These are phyloP conservation scores for Ogataea henricii DNA, from an alignment of 805 yeast genomes.

Conservation along the genomic window DNA sequence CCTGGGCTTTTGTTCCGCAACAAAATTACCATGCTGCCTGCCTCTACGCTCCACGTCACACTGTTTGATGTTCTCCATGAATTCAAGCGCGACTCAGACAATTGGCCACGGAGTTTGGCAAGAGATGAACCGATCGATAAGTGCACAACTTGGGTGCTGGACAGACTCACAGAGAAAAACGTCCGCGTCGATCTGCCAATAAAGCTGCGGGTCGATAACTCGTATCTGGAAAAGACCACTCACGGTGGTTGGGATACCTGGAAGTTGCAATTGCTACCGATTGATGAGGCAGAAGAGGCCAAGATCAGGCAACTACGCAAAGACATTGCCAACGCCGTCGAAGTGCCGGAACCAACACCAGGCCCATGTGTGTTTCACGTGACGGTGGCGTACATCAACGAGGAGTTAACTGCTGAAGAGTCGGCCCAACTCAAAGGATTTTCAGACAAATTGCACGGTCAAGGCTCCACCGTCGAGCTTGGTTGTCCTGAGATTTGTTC, in stretches of 20 bases:
- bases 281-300: constrained; percentile 12
- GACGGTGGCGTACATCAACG: constrained; percentile 21
- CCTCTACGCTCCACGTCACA: constrained; percentile 22
- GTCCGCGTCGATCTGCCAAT: constrained; percentile 17
- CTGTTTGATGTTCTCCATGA: constrained; percentile 22
- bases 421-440: constrained; percentile 14
- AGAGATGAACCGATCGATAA: constrained; percentile 18
- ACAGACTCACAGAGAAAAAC: constrained; percentile 8
- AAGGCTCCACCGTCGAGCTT: constrained; percentile 11
- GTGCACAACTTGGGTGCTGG: constrained; percentile 18
- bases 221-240: constrained; percentile 10
- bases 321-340: constrained; percentile 14
- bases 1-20: constrained; percentile 16
- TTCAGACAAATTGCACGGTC: constrained; percentile 13
- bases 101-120: constrained; percentile 21
- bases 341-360: constrained; percentile 7
- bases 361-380: constrained; percentile 18
- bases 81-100: constrained; percentile 15
- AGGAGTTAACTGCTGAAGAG: constrained; percentile 18
- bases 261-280: constrained; percentile 19
- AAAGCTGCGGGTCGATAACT: constrained; percentile 14
- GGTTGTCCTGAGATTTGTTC: constrained; percentile 22
- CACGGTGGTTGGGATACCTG: constrained; percentile 23
- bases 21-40: constrained; percentile 23
- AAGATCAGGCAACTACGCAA: constrained; percentile 13